Base-by-base conservation (phyloP, 2,329 filamentous ascomycete species). In the Nigrograna mackinnonii region DNA sequence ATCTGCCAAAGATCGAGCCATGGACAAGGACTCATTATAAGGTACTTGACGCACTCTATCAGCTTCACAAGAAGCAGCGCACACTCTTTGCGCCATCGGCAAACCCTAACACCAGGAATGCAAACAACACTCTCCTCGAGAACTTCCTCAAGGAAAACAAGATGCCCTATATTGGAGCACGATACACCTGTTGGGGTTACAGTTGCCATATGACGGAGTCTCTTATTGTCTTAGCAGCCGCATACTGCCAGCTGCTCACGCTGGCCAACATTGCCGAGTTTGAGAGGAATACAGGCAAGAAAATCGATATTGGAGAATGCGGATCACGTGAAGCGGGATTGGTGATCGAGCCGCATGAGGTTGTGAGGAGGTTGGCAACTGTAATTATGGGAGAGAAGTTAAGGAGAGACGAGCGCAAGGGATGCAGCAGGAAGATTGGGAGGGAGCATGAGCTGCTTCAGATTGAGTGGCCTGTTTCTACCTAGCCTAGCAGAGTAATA, bases 1-100 rank as follows among this genome's bases (percentile, higher is more conserved):
- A 53, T 6, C 54, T 71, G 1, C 68, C 68, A 6, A 60, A 58
- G 20, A 30, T 64, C 14, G 58, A 68, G 32, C 68, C 68, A 4
- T 71, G 67, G 65, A 70, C 68, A 22, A 64, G 64, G 28, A 68
- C 67, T 1, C 68, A 71, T 46, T 71, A 68, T 53, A 64, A 64
- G 19, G 55, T 56, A 4, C 60, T 71, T 24, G 66, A 71, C 46
- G 47, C 49, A 12, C 57, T 71, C 6, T 69, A 62, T 49, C 46
- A 59, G 18, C 49, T 54, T 14, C 60, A 65, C 47, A 59, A 64
- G 34, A 60, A 58, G 13, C 49, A 64, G 20, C 63, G 62, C 1
- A 38, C 52, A 0, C 53, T 66, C 32, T 70, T 71, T 47, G 54
- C 51, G 5, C 56, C 63, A 2, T 52, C 47, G n/a, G 36, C 48